These are phyloP conservation scores for Waltergamsia citrina DNA, from an alignment of 2,329 filamentous ascomycete species.

Conservation along the genomic window DNA sequence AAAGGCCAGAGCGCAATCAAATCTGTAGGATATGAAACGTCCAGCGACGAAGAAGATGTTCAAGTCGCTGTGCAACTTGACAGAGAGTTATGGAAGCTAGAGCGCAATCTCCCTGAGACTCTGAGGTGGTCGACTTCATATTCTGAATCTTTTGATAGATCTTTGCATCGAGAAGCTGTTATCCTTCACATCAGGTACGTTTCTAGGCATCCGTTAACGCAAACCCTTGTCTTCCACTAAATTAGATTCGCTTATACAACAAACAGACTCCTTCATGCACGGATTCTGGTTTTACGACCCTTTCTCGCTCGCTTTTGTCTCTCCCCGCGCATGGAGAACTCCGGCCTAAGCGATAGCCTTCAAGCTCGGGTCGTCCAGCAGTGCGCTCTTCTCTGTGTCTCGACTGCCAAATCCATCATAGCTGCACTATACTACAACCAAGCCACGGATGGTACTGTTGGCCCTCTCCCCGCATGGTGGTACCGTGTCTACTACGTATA, in stretches of 20 bases:
- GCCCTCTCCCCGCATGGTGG: constrained; percentile 27
- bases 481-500: constrained; percentile 27
- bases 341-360: constrained; percentile 10
- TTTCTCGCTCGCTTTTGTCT: constrained; percentile 21
- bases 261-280: constrained; percentile 22
- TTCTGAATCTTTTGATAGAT: constrained; percentile 11
- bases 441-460: constrained; percentile 18
- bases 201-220: too few relatives aligned
- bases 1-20: too few relatives aligned
- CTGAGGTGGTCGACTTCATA: constrained; percentile 11
- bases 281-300: constrained; percentile 21
- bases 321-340: constrained; percentile 7
- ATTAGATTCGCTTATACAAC: too few relatives aligned
- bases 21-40: neutral
- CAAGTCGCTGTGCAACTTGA: constrained; percentile 18
- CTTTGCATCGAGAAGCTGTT: constrained; percentile 17
- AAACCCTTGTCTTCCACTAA: too few relatives aligned
- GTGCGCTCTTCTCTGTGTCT: constrained; percentile 22
- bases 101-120: constrained; percentile 15
- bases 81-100: constrained; percentile 12
- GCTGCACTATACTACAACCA: constrained; percentile 17
- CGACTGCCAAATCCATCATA: constrained; percentile 21
- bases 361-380: constrained; percentile 18
- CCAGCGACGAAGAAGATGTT: constrained; percentile 13
- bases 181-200: constrained; percentile 22